These are phyloP conservation scores for Fusarium incarnatum DNA, from an alignment of 2,329 filamentous ascomycete genomes.

Conservation along the genomic window DNA sequence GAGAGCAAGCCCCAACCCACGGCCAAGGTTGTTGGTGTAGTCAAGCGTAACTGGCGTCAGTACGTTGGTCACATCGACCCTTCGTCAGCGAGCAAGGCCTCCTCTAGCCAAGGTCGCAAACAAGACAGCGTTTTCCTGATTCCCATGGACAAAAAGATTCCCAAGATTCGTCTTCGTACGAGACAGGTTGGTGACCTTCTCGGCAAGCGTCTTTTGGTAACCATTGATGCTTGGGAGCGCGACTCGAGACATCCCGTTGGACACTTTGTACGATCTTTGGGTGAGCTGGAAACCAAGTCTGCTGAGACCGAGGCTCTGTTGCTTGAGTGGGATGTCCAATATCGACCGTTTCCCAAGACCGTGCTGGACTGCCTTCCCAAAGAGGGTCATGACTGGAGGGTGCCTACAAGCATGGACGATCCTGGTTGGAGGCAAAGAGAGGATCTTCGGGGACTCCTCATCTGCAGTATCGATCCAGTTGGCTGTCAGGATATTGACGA, in stretches of 20 bases:
- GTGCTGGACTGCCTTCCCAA: conserved; percentile 92
- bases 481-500: conserved; percentile 99
- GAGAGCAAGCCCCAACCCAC: conserved; percentile 90
- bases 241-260: conserved; percentile 93
- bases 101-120: conserved; percentile 79
- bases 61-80: conserved; percentile 96
- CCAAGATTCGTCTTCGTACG: conserved; percentile 93
- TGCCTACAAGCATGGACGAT: conserved; percentile 82
- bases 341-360: conserved; percentile 94
- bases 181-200: conserved; percentile 89
- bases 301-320: conserved; percentile 96
- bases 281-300: conserved; percentile 95
- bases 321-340: conserved; percentile 97
- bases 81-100: conserved; percentile 79
- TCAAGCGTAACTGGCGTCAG: conserved; percentile 97
- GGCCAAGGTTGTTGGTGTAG: conserved; percentile 88
- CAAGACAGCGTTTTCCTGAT: conserved; percentile 95
- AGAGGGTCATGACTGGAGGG: conserved; percentile 94
- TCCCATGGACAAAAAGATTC: conserved; percentile 97
- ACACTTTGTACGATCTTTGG: conserved; percentile 92
- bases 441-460: conserved; percentile 85
- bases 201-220: conserved; percentile 91
- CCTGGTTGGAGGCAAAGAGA: conserved; percentile 87
- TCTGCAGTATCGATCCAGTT: conserved; percentile 97
- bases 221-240: conserved; percentile 94